A percentile compares a stretch with the other conserved stretches of the same genome.
These are phyloP conservation scores for Ceratocystis alfenasii DNA, from an alignment of 2,329 filamentous ascomycete species.

Conservation along the genomic window DNA sequence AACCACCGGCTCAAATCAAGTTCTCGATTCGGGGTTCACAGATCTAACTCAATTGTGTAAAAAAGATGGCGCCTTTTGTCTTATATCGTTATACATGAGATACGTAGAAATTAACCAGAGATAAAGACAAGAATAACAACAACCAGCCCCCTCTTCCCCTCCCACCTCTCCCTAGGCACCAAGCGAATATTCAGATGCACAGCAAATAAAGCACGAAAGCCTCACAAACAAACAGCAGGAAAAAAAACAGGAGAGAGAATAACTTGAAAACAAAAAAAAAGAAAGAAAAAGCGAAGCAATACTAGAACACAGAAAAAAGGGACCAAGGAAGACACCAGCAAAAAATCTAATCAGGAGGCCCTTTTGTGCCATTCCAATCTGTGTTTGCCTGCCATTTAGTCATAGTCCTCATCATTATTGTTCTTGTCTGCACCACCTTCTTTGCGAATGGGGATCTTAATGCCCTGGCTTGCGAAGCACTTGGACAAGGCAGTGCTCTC, in stretches of 20 bases:
- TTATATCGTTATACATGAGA: too few species aligned
- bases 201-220: neutral
- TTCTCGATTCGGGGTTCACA: neutral
- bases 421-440: slow-evolving; percentile 46
- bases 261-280: neutral
- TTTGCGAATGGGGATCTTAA: slow-evolving; percentile 93
- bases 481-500: slow-evolving; percentile 87
- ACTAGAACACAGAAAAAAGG: neutral
- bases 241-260: neutral
- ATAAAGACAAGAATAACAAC: too few species aligned
- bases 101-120: too few species aligned
- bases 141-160: too few species aligned
- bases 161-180: too few species aligned
- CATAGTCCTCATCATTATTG: slow-evolving; percentile 40
- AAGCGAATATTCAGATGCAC: neutral
- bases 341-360: neutral
- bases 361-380: neutral
- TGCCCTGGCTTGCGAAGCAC: slow-evolving; percentile 82
- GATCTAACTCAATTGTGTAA: neutral
- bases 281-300: neutral
- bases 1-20: neutral
- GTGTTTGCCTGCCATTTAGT: slow-evolving; percentile 24
- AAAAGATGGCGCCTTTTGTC: neutral
- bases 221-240: neutral
- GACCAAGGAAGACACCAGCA: neutral